Evolutionary conservation across 2,329 filamentous ascomycete species (phyloP).

Genomic region (Zymoseptoria ardabiliae): DNA sequence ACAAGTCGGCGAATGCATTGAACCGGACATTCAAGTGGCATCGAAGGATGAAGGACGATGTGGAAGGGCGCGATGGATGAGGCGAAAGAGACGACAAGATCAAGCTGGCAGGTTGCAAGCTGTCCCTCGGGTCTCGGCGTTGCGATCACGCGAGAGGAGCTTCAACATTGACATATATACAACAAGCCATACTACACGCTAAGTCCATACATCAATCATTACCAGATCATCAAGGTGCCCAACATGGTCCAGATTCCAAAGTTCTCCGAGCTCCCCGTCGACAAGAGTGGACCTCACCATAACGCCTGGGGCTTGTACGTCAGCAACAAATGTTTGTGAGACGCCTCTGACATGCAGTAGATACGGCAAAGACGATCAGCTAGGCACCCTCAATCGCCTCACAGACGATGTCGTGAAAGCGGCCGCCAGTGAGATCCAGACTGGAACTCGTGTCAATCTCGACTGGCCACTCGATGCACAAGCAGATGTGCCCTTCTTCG

Average conservation of each 20-base stretch:
- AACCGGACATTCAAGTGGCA: background rate
- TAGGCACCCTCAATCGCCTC: conserved; percentile 56
- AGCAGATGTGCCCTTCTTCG: conserved; percentile 47
- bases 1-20: background rate
- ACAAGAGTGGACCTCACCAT: conserved; percentile 40
- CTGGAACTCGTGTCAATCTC: conserved; percentile 51
- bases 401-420: conserved; percentile 49
- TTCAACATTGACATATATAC: background rate
- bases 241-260: conserved; percentile 32
- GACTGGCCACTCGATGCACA: conserved; percentile 55
- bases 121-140: background rate
- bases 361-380: conserved; percentile 50
- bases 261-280: conserved; percentile 44
- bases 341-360: conserved; percentile 32
- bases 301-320: conserved; percentile 35
- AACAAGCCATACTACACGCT: background rate
- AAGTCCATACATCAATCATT: background rate
- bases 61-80: background rate
- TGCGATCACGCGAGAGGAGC: background rate
- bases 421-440: conserved; percentile 44
- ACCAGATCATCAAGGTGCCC: conserved; percentile 5
- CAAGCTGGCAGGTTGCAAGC: background rate
- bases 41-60: background rate
- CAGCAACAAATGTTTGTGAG: background rate
- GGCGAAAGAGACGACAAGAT: background rate